A percentile compares a stretch with the other conserved stretches of the same genome.
phyloP scores from a whole-genome alignment of 768 basidiomycete species.

The Flagelloscypha sp. region DNA sequence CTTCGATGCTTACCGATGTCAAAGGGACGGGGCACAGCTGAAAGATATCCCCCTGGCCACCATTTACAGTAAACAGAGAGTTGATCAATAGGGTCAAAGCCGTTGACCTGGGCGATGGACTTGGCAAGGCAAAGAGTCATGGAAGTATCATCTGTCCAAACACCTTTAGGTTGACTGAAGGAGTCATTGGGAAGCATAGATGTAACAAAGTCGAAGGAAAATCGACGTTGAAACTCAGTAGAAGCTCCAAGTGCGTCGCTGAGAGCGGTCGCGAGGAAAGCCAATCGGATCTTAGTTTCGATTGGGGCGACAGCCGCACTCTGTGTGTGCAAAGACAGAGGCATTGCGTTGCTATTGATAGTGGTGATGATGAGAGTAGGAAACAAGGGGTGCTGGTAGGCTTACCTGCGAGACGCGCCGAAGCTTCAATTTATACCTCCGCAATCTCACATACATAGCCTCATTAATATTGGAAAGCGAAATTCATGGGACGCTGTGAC shows the following conservation, averaged over 20 bases:
- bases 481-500: too few species aligned
- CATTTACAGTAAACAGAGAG: constrained; percentile 26
- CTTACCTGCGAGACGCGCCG: constrained; percentile 63
- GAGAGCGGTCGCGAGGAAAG: constrained; percentile 33
- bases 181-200: constrained; percentile 30
- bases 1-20: too few species aligned
- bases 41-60: constrained; percentile 24
- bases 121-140: constrained; percentile 38
- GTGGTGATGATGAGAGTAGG: too few species aligned
- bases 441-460: too few species aligned
- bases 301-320: constrained; percentile 17
- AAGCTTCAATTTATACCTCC: constrained; percentile 69
- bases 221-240: constrained; percentile 31
- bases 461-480: too few species aligned
- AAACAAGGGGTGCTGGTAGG: too few species aligned
- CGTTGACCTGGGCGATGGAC: constrained; percentile 23
- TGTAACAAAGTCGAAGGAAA: constrained; percentile 26
- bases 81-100: constrained; percentile 28
- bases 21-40: constrained; percentile 28
- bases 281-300: constrained; percentile 29
- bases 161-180: constrained; percentile 25
- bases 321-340: constrained; percentile 20
- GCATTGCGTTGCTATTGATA: too few species aligned
- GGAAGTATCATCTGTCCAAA: constrained; percentile 43
- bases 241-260: constrained; percentile 40